A percentile compares a stretch with the other conserved stretches of the same genome.
Evolutionary conservation across 495 filamentous ascomycete genomes (phyloP).

Genomic region (Penicillium silybi): DNA sequence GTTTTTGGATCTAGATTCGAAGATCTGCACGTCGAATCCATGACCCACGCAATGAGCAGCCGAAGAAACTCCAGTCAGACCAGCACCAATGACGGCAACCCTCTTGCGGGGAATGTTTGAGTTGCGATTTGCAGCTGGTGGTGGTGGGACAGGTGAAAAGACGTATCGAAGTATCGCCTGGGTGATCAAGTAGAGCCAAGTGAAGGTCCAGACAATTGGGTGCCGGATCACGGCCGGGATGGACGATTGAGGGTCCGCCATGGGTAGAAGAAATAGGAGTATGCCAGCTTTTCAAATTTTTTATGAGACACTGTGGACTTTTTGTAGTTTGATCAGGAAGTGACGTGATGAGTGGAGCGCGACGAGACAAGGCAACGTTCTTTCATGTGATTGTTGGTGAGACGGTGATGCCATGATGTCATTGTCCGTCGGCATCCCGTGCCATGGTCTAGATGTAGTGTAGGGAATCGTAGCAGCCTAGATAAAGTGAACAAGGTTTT

Average conservation of each 20-base stretch:
- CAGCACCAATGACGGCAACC: slow-evolving; percentile 79
- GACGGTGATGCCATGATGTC: not conserved
- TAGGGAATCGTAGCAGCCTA: too few relatives aligned
- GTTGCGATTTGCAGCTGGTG: slow-evolving; percentile 43
- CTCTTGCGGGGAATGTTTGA: slow-evolving; percentile 47
- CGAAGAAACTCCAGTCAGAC: slow-evolving; percentile 76
- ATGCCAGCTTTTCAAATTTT: not conserved
- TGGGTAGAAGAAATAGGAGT: not conserved
- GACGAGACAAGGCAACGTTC: not conserved
- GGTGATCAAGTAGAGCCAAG: slow-evolving; percentile 60
- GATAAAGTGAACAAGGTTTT: too few relatives aligned
- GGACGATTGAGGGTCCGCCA: slow-evolving; percentile 13
- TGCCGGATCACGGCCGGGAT: slow-evolving; percentile 24
- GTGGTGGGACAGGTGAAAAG: slow-evolving; percentile 66
- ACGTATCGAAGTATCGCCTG: slow-evolving; percentile 64
- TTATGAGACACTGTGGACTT: not conserved
- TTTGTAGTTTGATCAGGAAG: slow-evolving; percentile 1
- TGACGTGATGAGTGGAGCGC: slow-evolving; percentile 15
- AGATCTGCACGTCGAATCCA: slow-evolving; percentile 77
- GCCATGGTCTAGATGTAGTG: too few relatives aligned
- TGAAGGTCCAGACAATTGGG: slow-evolving; percentile 40
- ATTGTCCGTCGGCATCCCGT: too few relatives aligned
- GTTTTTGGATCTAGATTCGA: slow-evolving; percentile 62
- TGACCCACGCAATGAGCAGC: slow-evolving; percentile 84
- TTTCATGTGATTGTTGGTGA: not conserved